Evolutionary conservation across 441 rosid genomes (phyloP).

Genomic region (Adansonia gregorii): DNA sequence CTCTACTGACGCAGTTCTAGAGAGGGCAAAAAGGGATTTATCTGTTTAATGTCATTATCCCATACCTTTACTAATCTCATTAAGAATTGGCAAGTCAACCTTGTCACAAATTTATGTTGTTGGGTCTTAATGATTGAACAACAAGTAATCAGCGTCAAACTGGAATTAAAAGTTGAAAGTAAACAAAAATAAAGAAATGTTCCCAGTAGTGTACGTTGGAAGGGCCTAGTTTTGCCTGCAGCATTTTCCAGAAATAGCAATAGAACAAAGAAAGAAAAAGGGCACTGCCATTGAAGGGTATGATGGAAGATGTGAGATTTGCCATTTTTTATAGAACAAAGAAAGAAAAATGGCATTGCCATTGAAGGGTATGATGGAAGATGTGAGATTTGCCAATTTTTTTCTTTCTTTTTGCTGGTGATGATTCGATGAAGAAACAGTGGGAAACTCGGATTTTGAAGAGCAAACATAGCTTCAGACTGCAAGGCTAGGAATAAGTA

Average conservation of each 20-base stretch:
- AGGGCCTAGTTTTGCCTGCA: conserved; percentile 31
- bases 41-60: neutral
- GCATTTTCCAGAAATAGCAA: conserved; percentile 35
- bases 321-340: conserved; percentile 37
- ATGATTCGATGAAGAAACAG: too few relatives aligned
- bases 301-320: conserved; percentile 12
- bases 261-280: conserved; percentile 28
- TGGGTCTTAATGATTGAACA: conserved; percentile 22
- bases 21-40: neutral
- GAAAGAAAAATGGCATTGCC: conserved; percentile 25
- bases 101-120: too few relatives aligned
- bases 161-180: neutral
- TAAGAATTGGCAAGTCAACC: too few relatives aligned
- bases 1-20: neutral
- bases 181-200: neutral
- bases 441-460: too few relatives aligned
- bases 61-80: neutral
- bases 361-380: conserved; percentile 21
- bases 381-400: conserved; percentile 30
- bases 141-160: neutral
- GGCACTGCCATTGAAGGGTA: conserved; percentile 25
- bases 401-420: conserved; percentile 3
- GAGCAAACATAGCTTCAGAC: too few relatives aligned
- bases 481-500: too few relatives aligned
- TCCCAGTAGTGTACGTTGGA: conserved; percentile 41